Evolutionary conservation across 805 yeast species (phyloP).

Genomic region (Lachancea lanzarotensis): DNA sequence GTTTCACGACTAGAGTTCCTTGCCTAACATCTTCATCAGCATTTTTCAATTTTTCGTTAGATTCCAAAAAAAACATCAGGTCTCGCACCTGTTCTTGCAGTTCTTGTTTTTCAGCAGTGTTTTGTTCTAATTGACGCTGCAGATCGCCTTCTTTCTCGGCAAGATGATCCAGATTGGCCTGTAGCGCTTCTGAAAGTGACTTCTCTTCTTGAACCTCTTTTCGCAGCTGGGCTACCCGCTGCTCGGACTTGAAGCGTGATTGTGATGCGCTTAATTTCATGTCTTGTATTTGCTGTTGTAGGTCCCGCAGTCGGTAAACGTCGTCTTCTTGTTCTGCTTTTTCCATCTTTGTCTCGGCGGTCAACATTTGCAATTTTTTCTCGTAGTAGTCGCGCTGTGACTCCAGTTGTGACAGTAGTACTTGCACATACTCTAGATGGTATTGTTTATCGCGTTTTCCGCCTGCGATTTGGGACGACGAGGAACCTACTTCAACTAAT

Average conservation of each 20-base stretch:
- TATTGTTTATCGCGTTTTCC: slow-evolving; percentile 44
- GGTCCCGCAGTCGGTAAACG: slow-evolving; percentile 12
- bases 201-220: slow-evolving; percentile 25
- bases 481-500: slow-evolving; percentile 63
- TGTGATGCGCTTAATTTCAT: slow-evolving; percentile 14
- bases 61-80: slow-evolving; percentile 71
- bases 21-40: slow-evolving; percentile 67
- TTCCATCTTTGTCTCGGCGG: slow-evolving; percentile 26
- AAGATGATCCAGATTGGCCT: slow-evolving; percentile 38
- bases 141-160: slow-evolving; percentile 36
- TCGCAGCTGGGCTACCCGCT: slow-evolving; percentile 12
- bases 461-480: slow-evolving; percentile 7
- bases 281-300: slow-evolving; percentile 17
- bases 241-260: slow-evolving; percentile 8
- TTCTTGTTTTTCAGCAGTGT: slow-evolving; percentile 41
- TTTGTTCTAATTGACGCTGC: slow-evolving; percentile 25
- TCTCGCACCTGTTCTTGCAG: slow-evolving; percentile 62
- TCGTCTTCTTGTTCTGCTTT: slow-evolving; percentile 12
- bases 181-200: slow-evolving; percentile 42
- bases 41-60: slow-evolving; percentile 63
- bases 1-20: slow-evolving; percentile 52
- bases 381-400: slow-evolving; percentile 84
- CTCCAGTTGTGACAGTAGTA: slow-evolving; percentile 72
- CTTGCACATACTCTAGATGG: slow-evolving; percentile 75
- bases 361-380: slow-evolving; percentile 36